phyloP scores from a whole-genome alignment of 768 basidiomycete species.

The Vararia minispora region DNA sequence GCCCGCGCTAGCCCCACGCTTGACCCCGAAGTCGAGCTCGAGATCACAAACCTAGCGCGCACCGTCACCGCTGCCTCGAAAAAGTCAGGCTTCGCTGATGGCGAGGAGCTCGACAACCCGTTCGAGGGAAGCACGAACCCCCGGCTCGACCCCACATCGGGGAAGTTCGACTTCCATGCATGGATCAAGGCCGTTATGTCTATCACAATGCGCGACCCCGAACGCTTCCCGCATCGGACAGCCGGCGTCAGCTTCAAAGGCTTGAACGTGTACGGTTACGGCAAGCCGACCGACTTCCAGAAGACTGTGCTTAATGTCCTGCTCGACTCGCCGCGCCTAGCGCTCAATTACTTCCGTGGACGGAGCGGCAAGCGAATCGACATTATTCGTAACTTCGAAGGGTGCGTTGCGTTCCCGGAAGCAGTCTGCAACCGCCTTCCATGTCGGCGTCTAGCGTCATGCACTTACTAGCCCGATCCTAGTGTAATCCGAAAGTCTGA shows the following conservation, averaged over 20 bases:
- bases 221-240: slow-evolving; percentile 17
- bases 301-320: slow-evolving; percentile 28
- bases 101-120: slow-evolving; percentile 14
- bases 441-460: no score
- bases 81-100: no score
- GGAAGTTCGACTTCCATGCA: slow-evolving; percentile 22
- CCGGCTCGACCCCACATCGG: slow-evolving; percentile 25
- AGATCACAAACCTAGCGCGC: slow-evolving; percentile 4
- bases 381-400: not conserved
- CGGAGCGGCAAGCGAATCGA: slow-evolving; percentile 3
- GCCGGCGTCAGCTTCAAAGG: slow-evolving; percentile 28
- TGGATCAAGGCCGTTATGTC: slow-evolving; percentile 23
- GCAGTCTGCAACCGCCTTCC: no score
- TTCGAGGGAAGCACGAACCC: slow-evolving; percentile 20
- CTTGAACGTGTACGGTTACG: slow-evolving; percentile 23
- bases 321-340: slow-evolving; percentile 11
- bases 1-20: no score
- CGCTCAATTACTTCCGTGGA: not conserved
- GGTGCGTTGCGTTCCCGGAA: no score
- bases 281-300: slow-evolving; percentile 28
- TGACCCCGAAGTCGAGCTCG: no score
- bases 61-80: slow-evolving; percentile 4
- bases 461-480: no score
- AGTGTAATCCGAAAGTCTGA: no score
- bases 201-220: slow-evolving; percentile 18